Base-by-base conservation (phyloP, 768 basidiomycete species). In the Pisolithus albus region DNA sequence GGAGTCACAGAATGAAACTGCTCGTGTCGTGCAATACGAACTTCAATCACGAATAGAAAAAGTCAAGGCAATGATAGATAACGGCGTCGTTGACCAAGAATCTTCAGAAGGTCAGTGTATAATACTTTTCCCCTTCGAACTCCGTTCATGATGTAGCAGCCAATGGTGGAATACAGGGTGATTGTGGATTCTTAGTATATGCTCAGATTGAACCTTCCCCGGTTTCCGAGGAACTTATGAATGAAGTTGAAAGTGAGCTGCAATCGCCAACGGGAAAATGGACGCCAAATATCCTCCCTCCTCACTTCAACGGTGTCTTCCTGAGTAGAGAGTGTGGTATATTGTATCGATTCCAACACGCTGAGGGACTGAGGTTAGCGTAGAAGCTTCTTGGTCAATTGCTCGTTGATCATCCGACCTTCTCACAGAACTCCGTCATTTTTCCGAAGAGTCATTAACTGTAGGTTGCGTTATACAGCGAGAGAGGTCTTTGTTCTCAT, bases 261-360 rank as follows among this genome's bases (percentile, higher is more conserved):
- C 81, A 85, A 53, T 76, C 76, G 19, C 89, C 89, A 7, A 87
- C 86, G 0, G 89, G 89, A 2, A 75, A 81, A 52, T 73, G 77
- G 62, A 88, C 84, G 0, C 71, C 78, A 7, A 61, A 65, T 2
- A 65, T 78, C 0, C 86, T 86, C 2, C 78, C 76, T 32, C 63
- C 88, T 49, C 71, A 71, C 2, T 61, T 90, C 41, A 79, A 77
- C 47, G 86, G 81, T 8, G 70, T 93, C 7, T 63, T 92, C 1
- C 61, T 93, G 44, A 93, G 92, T 63, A 80, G 79, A 59, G 80
- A 88, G 53, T 95, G 92, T 61, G 92, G 88, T 3, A 67, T 92
- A 37, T 65, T 91, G 37, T 82, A 83, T 46, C 83, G 84, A 52
- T 61, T 91, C 4, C 74, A 73, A 24, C 77, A 83, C 21, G 80